phyloP scores from a whole-genome alignment of 2,329 filamentous ascomycete species.

The Paecilomyces niveus region DNA sequence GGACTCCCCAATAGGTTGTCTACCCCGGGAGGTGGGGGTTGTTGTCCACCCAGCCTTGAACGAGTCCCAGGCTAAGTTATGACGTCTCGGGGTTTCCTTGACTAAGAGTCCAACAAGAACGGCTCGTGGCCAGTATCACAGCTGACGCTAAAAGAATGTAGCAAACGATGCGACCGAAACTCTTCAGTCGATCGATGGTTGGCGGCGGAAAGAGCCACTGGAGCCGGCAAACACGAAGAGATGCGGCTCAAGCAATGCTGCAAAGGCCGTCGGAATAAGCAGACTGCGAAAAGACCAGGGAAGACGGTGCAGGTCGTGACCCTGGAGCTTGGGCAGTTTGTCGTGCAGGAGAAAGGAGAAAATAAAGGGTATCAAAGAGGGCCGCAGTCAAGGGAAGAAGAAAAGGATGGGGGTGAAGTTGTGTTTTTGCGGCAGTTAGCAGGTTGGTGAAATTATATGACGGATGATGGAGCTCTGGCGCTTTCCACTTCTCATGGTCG shows the following conservation, averaged over 20 bases:
- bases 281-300: constrained; percentile 21
- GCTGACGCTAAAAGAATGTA: neutral
- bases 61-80: constrained; percentile 24
- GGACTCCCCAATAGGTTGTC: constrained; percentile 18
- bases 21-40: constrained; percentile 19
- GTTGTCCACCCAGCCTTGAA: constrained; percentile 22
- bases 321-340: constrained; percentile 16
- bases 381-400: neutral
- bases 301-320: constrained; percentile 38
- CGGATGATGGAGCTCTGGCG: constrained; percentile 7
- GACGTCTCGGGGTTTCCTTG: constrained; percentile 29
- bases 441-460: constrained; percentile 12
- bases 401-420: constrained; percentile 2
- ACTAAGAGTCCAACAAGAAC: constrained; percentile 7
- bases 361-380: constrained; percentile 1
- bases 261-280: constrained; percentile 1
- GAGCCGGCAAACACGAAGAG: constrained; percentile 4
- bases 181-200: constrained; percentile 11
- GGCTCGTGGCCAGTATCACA: neutral
- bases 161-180: constrained; percentile 1
- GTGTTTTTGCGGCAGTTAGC: constrained; percentile 3
- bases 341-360: constrained; percentile 3
- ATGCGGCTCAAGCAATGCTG: constrained; percentile 17
- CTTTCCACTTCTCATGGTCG: constrained; percentile 8
- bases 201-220: constrained; percentile 8